Evolutionary conservation across 768 basidiomycete genomes (phyloP).

Genomic region (Rubroboletus pulcherrimus): DNA sequence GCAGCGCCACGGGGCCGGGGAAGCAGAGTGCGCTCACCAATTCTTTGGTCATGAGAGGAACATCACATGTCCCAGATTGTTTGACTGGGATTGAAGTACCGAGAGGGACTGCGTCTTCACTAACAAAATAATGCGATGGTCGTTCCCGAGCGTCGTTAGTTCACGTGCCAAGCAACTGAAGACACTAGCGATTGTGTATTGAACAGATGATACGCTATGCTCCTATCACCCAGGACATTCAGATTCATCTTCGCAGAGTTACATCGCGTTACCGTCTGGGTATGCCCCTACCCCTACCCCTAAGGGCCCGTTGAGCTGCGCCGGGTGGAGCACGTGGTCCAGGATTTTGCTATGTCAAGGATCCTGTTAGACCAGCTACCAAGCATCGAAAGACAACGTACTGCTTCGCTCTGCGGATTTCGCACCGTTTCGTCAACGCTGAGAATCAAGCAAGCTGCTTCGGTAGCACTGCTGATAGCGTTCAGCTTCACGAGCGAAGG

Average conservation of each 20-base stretch:
- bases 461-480: constrained; percentile 91
- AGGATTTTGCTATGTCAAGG: constrained; percentile 53
- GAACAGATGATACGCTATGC: constrained; percentile 22
- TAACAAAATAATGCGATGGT: not conserved
- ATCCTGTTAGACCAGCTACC: constrained; percentile 17
- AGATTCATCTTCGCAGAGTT: constrained; percentile 12
- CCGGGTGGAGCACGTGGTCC: constrained; percentile 94
- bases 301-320: constrained; percentile 78
- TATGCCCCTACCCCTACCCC: constrained; percentile 84
- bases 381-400: constrained; percentile 37
- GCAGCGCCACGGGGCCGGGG: not conserved
- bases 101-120: not conserved
- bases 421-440: constrained; percentile 97
- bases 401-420: constrained; percentile 91
- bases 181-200: constrained; percentile 10
- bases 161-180: not conserved
- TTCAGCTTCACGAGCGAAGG: constrained; percentile 94
- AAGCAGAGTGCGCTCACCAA: not conserved
- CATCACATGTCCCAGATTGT: not conserved
- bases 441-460: constrained; percentile 93
- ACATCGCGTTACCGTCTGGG: constrained; percentile 51
- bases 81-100: not conserved
- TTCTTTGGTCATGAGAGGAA: not conserved
- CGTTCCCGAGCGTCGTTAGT: not conserved
- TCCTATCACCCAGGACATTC: constrained; percentile 5